Base-by-base conservation (phyloP, 805 yeast genomes). In the Isabelozyma pseudorhagii region DNA sequence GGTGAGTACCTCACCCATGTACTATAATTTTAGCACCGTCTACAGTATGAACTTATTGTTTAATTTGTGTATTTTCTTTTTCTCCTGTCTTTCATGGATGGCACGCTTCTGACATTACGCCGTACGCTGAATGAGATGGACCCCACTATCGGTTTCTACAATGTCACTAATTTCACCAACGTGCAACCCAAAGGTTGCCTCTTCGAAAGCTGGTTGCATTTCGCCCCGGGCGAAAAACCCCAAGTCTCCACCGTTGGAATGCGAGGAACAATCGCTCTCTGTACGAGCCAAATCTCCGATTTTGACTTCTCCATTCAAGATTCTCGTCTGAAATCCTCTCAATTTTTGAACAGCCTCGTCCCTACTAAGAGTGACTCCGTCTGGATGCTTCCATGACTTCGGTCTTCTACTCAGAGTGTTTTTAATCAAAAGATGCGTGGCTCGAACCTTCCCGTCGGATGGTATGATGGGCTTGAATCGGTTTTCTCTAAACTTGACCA, bases 141-240 rank as follows among this genome's bases (percentile, higher is more conserved):
- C 84, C 18, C 99, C 99, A 57, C 96, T 86, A 60, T 86, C 96
- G 14, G 92, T 82, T 69, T 91, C 97, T 13, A 94, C 87, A 27
- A 91, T 81, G 42, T 82, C 87, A 61, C 94, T 85, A 42, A 87
- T 66, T 63, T 92, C 94, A 17, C 97, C 97, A 17, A 90, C 84
- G 55, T 88, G 82, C 55, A 94, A 73, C 4, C 71, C 84, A 65
- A 87, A 93, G 1, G 97, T 85, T 2, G 94, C 96, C 51, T 84
- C 84, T 68, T 94, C 99, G 62, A 94, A 94, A 50, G 86, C 72
- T 36, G 97, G 97, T 68, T 94, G 98, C 99, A 94, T 94, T 59
- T 86, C 91, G 39, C 97, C 97, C 52, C 78, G 83, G 21, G 87
- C 89, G 63, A 94, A 94, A 62, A 72, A 83, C 0, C 99, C 98